Conservation (phyloP, 148 eudicot species). For the Pharnaceum exiguum region DNA sequence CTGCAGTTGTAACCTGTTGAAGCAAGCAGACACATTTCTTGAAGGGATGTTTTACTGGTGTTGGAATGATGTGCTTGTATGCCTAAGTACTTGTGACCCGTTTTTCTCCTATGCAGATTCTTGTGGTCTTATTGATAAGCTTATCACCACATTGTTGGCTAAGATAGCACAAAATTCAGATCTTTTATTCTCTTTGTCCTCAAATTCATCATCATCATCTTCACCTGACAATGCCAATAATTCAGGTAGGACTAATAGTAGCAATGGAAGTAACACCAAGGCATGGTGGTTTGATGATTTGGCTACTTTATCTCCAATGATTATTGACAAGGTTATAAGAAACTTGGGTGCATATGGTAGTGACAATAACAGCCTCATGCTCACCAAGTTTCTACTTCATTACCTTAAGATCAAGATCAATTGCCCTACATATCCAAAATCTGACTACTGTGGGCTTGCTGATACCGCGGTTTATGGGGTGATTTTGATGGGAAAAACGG, state of each 20-base stretch:
- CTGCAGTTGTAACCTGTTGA: slow-evolving; percentile 36
- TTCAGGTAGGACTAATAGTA: background rate
- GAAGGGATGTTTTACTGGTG: slow-evolving; percentile 62
- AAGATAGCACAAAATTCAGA: slow-evolving; percentile 69
- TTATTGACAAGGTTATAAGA: slow-evolving; percentile 46
- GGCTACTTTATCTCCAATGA: slow-evolving; percentile 46
- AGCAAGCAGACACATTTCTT: slow-evolving; percentile 48
- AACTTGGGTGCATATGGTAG: slow-evolving; percentile 53
- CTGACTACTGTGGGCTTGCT: slow-evolving; percentile 49
- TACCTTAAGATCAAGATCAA: slow-evolving; percentile 43
- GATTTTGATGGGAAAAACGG: slow-evolving; percentile 38
- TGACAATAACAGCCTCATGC: slow-evolving; percentile 51
- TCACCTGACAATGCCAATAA: slow-evolving; percentile 36
- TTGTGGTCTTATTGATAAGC: slow-evolving; percentile 46
- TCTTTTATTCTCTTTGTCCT: slow-evolving; percentile 27
- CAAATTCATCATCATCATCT: slow-evolving; percentile 41
- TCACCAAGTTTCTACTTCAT: slow-evolving; percentile 67
- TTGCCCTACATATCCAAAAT: background rate
- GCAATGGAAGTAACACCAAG: slow-evolving; percentile 8
- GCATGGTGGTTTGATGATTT: slow-evolving; percentile 82
- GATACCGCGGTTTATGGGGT: slow-evolving; percentile 68
- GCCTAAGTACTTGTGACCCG: slow-evolving; percentile 40
- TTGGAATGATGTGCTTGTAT: slow-evolving; percentile 42
- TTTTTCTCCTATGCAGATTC: slow-evolving; percentile 45
- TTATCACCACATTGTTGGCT: slow-evolving; percentile 44